These are phyloP conservation scores for Coniochaeta sp. DNA, from an alignment of 2,329 filamentous ascomycete genomes.

Conservation along the genomic window DNA sequence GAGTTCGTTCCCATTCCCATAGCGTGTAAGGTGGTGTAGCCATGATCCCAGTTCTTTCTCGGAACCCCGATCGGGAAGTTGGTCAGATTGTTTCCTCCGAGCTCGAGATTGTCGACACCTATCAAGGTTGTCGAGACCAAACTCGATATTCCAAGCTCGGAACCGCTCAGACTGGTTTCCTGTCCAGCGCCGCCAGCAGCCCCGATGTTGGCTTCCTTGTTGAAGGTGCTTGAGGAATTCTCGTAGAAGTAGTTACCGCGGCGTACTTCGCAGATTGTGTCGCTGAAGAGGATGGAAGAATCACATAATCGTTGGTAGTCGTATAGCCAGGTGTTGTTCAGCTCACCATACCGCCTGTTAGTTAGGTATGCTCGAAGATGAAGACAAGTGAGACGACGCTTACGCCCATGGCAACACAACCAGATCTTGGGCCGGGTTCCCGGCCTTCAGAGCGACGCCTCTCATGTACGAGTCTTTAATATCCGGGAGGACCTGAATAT, in stretches of 20 bases:
- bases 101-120: background rate
- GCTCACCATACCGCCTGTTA: slow-evolving; percentile 14
- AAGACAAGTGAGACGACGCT: slow-evolving; percentile 3
- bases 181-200: slow-evolving; percentile 13
- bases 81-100: slow-evolving; percentile 2
- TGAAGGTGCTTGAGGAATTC: slow-evolving; percentile 8
- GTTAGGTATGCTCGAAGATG: background rate
- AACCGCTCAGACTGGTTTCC: background rate
- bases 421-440: slow-evolving; percentile 18
- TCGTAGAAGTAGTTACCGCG: slow-evolving; percentile 14
- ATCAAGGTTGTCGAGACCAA: background rate
- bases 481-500: slow-evolving; percentile 15
- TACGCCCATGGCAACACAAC: slow-evolving; percentile 24
- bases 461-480: slow-evolving; percentile 19
- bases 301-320: slow-evolving; percentile 19
- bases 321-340: slow-evolving; percentile 28
- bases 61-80: slow-evolving; percentile 19
- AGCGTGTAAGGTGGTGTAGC: slow-evolving; percentile 18
- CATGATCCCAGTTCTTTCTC: slow-evolving; percentile 16
- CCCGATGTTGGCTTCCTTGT: slow-evolving; percentile 4
- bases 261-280: slow-evolving; percentile 19
- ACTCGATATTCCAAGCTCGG: background rate
- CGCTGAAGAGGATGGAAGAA: slow-evolving; percentile 17
- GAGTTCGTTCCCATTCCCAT: slow-evolving; percentile 23
- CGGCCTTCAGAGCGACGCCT: slow-evolving; percentile 17